Base-by-base conservation (phyloP, 148 eudicot genomes). In the Hydrangea macrophylla region DNA sequence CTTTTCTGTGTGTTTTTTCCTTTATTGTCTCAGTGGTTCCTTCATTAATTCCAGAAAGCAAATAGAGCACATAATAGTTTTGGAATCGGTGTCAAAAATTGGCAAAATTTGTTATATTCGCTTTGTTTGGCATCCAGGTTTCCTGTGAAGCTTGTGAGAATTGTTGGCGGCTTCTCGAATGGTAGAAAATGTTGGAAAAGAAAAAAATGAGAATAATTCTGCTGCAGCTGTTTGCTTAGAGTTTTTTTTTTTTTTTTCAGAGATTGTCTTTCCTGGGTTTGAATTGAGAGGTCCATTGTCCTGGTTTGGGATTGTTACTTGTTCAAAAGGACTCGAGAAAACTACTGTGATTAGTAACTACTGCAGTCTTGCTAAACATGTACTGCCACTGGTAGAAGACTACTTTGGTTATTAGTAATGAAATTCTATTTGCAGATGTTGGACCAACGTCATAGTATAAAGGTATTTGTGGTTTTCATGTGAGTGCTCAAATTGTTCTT, bases 91-190 rank as follows among this genome's bases (percentile, higher is more conserved):
- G 26, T 26, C 10, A 39, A 13, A 44, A 12, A 22, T 10, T 11
- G 26, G 17, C 50, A 18, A 57, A 42, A 37, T 50, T 22, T 39
- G 26, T 60, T 69, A 58, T 23, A 27, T 3, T 26, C 40, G 31
- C 27, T 48, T 9, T 9, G 55, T 27, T 31, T 65, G 2, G 12
- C 26, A 42, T 62, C 65, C 80, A 77, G 80, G 80, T 77, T 77
- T 45, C 32, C 55, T 77, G 51, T 76, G 68, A 59, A 70, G 67
- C 35, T 48, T 58, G 74, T 68, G 27, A 71, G 36, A 76, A 39
- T 51, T 60, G 72, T 37, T 45, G 25, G 39, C 8, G 69, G 58
- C 37, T 57, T 61, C 57, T 13, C 50, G 26, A 53, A 39, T 48
- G 11, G 5, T 48, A 60, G 23, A 62, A 22, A 10, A 61, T 67